Conservation (phyloP, 768 basidiomycete species). For the Ephemerocybe angulata region DNA sequence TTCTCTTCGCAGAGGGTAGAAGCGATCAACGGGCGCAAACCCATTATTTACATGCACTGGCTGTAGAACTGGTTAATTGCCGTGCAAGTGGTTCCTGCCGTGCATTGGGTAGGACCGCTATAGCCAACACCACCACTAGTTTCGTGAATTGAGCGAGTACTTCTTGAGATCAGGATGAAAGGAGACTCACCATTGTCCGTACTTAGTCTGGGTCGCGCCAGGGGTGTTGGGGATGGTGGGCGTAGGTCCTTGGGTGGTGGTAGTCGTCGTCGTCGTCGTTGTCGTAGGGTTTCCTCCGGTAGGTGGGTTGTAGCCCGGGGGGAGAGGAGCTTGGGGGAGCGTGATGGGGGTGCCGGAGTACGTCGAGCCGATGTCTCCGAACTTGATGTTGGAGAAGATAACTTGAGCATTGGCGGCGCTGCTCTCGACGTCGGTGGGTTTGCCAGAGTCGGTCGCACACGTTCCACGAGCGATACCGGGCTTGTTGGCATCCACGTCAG, state of each 20-base stretch:
- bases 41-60: conserved; percentile 12
- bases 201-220: conserved; percentile 21
- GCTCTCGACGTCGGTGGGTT: conserved; percentile 41
- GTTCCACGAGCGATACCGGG: conserved; percentile 47
- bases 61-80: conserved; percentile 11
- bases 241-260: not conserved
- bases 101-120: conserved; percentile 12
- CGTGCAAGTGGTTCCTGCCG: conserved; percentile 11
- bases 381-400: conserved; percentile 53
- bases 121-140: not conserved
- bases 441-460: conserved; percentile 46
- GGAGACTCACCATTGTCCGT: conserved; percentile 16
- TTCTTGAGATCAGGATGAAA: too few relatives aligned
- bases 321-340: too few relatives aligned
- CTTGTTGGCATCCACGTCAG: conserved; percentile 22
- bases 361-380: conserved; percentile 47
- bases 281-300: not conserved
- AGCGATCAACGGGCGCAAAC: not conserved
- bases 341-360: too few relatives aligned
- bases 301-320: not conserved
- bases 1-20: not conserved
- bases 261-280: conserved; percentile 7
- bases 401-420: conserved; percentile 38
- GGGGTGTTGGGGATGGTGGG: conserved; percentile 14
- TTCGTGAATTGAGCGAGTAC: too few relatives aligned